Conservation (phyloP, 2,329 filamentous ascomycete species). For the Aspergillus carbonarius region DNA sequence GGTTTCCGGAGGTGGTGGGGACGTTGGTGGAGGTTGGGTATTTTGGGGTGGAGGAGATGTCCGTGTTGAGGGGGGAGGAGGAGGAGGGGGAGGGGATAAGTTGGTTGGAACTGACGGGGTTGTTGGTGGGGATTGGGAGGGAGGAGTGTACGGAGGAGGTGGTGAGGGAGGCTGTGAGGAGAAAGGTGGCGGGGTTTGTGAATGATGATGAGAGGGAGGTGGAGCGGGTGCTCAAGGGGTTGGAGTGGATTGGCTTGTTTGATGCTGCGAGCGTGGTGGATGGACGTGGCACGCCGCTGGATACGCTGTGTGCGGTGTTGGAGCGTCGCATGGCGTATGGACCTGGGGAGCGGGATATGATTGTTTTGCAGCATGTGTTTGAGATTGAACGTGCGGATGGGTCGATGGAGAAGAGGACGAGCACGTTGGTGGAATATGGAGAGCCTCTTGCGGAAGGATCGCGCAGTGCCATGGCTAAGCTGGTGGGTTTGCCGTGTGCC, state of each 20-base stretch:
- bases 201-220: background rate
- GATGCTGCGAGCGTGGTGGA: background rate
- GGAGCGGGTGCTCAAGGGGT: background rate
- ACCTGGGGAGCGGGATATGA: constrained; percentile 7
- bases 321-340: constrained; percentile 3
- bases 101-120: background rate
- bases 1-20: constrained; percentile 1
- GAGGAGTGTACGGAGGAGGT: background rate
- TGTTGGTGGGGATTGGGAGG: background rate
- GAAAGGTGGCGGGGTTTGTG: background rate
- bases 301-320: constrained; percentile 2
- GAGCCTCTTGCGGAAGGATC: background rate
- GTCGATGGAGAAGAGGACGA: background rate
- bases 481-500: constrained; percentile 1
- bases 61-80: background rate
- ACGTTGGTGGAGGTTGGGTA: constrained; percentile 4
- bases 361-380: constrained; percentile 2
- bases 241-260: background rate
- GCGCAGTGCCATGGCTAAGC: constrained; percentile 1
- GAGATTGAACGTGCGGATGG: background rate
- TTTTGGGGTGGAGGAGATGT: background rate
- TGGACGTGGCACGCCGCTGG: background rate
- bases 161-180: background rate
- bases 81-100: background rate
- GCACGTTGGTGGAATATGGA: background rate